Evolutionary conservation across 768 basidiomycete species (phyloP), one percentile per base, ranked within the genome.

Genomic region (Mycena leptocephala): DNA sequence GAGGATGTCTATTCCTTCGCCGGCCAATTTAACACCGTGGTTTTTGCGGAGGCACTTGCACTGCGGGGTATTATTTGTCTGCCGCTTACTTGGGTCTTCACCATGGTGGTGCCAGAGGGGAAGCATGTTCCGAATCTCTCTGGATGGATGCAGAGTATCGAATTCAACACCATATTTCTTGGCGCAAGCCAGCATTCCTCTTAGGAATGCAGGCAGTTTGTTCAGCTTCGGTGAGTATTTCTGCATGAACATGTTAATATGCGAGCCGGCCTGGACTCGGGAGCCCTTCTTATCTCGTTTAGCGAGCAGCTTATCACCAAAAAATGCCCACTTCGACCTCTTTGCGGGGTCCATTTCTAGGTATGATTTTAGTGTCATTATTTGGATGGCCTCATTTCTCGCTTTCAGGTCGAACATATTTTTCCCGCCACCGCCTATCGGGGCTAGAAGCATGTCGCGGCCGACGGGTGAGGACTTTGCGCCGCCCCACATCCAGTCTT

Each of bases 401-500:
- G 79, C 66, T 35, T 70, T 18, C 0, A 86, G 58, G 56, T 85
- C 79, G 0, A 86, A 77, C 0, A 85, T 35, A 6, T 62, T 71
- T 26, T 75, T 75, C 0, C 84, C 85, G 14, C 85, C 86, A 26
- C 76, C 48, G 0, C 70, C 68, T 0, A 76, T 71, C 0, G 80
- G 80, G 0, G 64, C 56, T 6, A 61, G 67, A 0, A 86, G 67
- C 0, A 78, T 81, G 1, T 83, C 71, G 13, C 69, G 35, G 37
- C 78, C 78, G 1, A 84, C 70, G 20, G 80, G 73, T 0, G 79
- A 55, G 6, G 72, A 64, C n/a, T 55, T 58, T 20, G 46, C 35
- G 0, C 78, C 72, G 5, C 74, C 67, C 82, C 83, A 86, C 1
- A 86, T 76, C 43, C 86, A 87, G 9, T 80, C 70, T 1, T 74